Percentiles rank a stretch among this genome's conserved stretches.
Evolutionary conservation across 2,329 filamentous ascomycete genomes (phyloP).

Genomic region (Diaporthe ilicicola): DNA sequence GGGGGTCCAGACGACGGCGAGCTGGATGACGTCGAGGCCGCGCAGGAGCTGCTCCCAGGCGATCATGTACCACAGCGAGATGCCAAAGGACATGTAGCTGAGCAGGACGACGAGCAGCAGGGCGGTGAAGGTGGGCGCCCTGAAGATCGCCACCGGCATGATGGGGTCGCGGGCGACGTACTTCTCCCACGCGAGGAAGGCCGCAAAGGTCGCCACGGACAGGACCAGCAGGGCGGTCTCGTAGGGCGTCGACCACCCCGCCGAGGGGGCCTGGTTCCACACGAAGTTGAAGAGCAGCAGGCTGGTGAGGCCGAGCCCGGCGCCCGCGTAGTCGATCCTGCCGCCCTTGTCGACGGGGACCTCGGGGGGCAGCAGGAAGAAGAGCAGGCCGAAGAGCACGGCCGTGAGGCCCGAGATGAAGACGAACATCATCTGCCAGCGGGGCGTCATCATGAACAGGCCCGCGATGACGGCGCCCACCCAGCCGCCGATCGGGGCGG

Average conservation of each 20-base stretch:
- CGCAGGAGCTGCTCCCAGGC: constrained; percentile 55
- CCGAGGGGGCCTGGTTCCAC: constrained; percentile 58
- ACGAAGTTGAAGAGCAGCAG: constrained; percentile 59
- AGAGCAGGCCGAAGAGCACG: constrained; percentile 33
- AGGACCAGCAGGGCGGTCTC: constrained; percentile 49
- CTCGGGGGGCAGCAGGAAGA: constrained; percentile 38
- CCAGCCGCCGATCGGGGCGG: constrained; percentile 55
- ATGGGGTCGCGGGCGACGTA: constrained; percentile 50
- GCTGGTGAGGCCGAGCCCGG: constrained; percentile 47
- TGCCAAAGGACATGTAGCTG: constrained; percentile 57
- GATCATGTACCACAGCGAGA: constrained; percentile 57
- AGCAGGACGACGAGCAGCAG: constrained; percentile 54
- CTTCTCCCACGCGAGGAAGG: constrained; percentile 53
- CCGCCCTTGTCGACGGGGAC: constrained; percentile 46
- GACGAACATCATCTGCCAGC: constrained; percentile 53
- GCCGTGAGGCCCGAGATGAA: constrained; percentile 42
- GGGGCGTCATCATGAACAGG: constrained; percentile 45
- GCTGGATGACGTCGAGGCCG: constrained; percentile 49
- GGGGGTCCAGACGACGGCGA: constrained; percentile 50
- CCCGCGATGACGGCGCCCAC: constrained; percentile 51
- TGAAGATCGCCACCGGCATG: constrained; percentile 55
- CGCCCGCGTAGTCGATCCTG: constrained; percentile 51
- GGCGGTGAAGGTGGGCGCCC: constrained; percentile 51
- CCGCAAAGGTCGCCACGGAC: constrained; percentile 41
- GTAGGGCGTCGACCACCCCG: constrained; percentile 54